Evolutionary conservation across 768 basidiomycete genomes (phyloP).

Genomic region (Suillus hirtellus): DNA sequence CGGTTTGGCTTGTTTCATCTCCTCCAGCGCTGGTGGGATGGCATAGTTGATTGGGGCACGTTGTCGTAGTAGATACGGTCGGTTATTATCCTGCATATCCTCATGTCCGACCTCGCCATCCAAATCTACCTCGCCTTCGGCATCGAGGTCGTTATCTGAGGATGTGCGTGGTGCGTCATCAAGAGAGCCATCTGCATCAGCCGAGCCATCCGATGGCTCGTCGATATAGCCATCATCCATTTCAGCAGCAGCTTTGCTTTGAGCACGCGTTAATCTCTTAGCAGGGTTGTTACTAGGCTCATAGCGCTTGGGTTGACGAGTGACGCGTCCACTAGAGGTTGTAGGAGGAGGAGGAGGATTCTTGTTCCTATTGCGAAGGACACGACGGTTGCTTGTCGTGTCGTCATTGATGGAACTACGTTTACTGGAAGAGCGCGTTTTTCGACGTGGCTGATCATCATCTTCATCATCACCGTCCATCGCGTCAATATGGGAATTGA

Average conservation of each 20-base stretch:
- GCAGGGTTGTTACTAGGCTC: slow-evolving; percentile 7
- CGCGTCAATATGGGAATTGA: slow-evolving; percentile 23
- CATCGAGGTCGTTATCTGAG: slow-evolving; percentile 37
- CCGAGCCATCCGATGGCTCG: slow-evolving; percentile 48
- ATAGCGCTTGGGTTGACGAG: slow-evolving; percentile 24
- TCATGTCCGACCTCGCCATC: slow-evolving; percentile 41
- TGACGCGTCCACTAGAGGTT: slow-evolving; percentile 24
- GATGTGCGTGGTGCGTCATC: slow-evolving; percentile 51
- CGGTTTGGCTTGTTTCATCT: slow-evolving; percentile 44
- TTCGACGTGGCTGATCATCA: slow-evolving; percentile 26
- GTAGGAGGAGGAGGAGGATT: slow-evolving; percentile 24
- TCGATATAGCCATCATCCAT: slow-evolving; percentile 55
- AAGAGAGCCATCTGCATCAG: slow-evolving; percentile 59
- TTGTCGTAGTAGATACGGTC: slow-evolving; percentile 61
- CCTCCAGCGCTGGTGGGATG: slow-evolving; percentile 80
- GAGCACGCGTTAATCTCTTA: slow-evolving; percentile 26
- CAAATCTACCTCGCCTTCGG: slow-evolving; percentile 40
- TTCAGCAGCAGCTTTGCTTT: slow-evolving; percentile 31
- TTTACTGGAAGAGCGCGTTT: slow-evolving; percentile 16
- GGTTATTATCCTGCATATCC: slow-evolving; percentile 38
- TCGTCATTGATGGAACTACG: slow-evolving; percentile 21
- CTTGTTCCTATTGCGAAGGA: slow-evolving; percentile 42
- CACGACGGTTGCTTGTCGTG: slow-evolving; percentile 27
- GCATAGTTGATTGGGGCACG: slow-evolving; percentile 74
- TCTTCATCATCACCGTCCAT: slow-evolving; percentile 33